Evolutionary conservation across 129 eudicot species (phyloP).

Genomic region (Heracleum sosnowskyi): DNA sequence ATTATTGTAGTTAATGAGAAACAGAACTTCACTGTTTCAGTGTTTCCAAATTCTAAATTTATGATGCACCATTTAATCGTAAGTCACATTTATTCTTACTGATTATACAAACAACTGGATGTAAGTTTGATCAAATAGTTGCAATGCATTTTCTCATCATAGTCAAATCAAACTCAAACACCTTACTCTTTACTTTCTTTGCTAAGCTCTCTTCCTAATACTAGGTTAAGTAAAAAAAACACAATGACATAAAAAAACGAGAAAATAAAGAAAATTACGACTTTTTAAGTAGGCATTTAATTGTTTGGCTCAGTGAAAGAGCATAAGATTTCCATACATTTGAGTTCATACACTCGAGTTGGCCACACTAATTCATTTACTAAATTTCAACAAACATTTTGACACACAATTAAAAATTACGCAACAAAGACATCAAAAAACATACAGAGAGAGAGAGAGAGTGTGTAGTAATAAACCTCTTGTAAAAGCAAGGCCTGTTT

Average conservation of each 20-base stretch:
- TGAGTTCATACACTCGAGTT: too few species aligned
- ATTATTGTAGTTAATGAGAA: background rate
- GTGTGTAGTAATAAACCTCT: conserved; percentile 36
- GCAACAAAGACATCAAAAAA: background rate
- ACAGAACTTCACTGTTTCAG: background rate
- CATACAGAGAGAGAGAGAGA: background rate
- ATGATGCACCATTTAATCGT: background rate
- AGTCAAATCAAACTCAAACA: background rate
- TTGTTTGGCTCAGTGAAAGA: background rate
- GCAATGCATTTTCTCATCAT: background rate
- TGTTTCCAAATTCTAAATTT: background rate
- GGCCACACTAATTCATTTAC: too few species aligned
- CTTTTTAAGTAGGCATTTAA: background rate
- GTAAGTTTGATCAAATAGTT: background rate
- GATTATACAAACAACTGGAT: background rate
- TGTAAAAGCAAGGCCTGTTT: conserved; percentile 69
- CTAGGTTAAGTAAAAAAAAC: too few species aligned
- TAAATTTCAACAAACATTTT: background rate
- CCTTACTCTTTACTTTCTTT: background rate
- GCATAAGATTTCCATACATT: too few species aligned
- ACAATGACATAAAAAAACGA: too few species aligned
- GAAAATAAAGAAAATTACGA: background rate
- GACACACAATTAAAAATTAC: background rate
- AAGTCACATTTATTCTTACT: background rate
- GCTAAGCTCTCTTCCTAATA: too few species aligned